These are phyloP conservation scores for Tulasnella sp. DNA, from an alignment of 768 basidiomycete species.

Conservation along the genomic window DNA sequence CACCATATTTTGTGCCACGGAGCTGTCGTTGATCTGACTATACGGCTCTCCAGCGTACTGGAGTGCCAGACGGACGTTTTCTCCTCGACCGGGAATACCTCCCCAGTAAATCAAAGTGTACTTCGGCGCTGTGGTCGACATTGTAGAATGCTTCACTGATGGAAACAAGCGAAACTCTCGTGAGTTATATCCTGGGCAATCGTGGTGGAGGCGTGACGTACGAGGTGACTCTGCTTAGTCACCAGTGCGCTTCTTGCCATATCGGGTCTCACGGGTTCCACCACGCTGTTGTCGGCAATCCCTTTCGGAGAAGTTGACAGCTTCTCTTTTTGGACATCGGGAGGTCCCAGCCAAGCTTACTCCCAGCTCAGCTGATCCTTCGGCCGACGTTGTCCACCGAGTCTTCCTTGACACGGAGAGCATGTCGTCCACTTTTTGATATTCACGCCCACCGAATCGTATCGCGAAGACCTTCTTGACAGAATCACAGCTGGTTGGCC, in stretches of 20 bases:
- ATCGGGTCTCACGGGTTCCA: neutral
- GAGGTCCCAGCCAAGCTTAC: too few species aligned
- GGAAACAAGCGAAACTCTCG: neutral
- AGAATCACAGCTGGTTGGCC: too few species aligned
- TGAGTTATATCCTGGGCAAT: neutral
- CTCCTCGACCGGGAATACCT: conserved; percentile 30
- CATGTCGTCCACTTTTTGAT: too few species aligned
- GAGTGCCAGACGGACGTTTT: conserved; percentile 30
- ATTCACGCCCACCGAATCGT: neutral
- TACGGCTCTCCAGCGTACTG: conserved; percentile 29
- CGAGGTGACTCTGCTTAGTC: neutral
- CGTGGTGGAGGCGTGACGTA: neutral
- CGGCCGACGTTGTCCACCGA: too few species aligned
- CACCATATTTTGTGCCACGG: conserved; percentile 12
- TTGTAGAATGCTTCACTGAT: neutral
- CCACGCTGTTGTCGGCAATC: too few species aligned
- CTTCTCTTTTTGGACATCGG: too few species aligned
- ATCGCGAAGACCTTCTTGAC: neutral
- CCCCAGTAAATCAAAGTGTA: conserved; percentile 10
- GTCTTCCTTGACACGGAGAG: too few species aligned
- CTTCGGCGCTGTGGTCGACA: neutral
- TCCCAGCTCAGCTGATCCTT: too few species aligned
- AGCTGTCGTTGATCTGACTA: conserved; percentile 21
- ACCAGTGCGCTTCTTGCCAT: neutral
- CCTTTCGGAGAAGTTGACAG: too few species aligned